phyloP scores from a whole-genome alignment of 305 asterid genomes.

The Vinca major region DNA sequence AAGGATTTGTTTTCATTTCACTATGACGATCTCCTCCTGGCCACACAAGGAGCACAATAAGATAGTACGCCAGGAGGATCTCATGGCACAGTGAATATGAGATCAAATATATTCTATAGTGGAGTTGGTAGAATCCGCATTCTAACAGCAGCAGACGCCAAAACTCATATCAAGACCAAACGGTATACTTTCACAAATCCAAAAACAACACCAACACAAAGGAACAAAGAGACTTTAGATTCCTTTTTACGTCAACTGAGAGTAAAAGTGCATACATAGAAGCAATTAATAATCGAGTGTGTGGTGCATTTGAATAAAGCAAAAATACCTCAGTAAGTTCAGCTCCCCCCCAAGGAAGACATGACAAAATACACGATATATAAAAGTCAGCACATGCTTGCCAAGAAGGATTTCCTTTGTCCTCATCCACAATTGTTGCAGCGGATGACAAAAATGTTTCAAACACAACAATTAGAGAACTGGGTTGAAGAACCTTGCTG shows the following conservation, averaged over 20 bases:
- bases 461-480: slow-evolving; percentile 68
- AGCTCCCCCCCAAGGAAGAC: slow-evolving; percentile 99
- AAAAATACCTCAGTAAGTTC: slow-evolving; percentile 78
- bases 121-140: neutral
- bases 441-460: slow-evolving; percentile 90
- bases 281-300: neutral
- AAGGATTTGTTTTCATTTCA: neutral
- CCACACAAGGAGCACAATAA: neutral
- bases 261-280: neutral
- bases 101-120: neutral
- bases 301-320: neutral
- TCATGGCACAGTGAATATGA: neutral
- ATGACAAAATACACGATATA: slow-evolving; percentile 68
- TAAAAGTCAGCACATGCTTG: slow-evolving; percentile 98
- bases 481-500: slow-evolving; percentile 93
- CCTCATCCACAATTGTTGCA: slow-evolving; percentile 95
- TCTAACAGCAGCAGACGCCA: neutral
- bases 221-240: neutral
- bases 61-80: neutral
- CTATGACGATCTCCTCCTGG: too few relatives aligned
- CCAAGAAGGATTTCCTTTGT: slow-evolving; percentile 96
- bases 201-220: neutral
- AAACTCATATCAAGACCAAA: neutral
- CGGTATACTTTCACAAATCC: neutral
- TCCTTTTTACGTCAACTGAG: neutral